Base-by-base conservation (phyloP, 768 basidiomycete species). In the Lentinula boryana region DNA sequence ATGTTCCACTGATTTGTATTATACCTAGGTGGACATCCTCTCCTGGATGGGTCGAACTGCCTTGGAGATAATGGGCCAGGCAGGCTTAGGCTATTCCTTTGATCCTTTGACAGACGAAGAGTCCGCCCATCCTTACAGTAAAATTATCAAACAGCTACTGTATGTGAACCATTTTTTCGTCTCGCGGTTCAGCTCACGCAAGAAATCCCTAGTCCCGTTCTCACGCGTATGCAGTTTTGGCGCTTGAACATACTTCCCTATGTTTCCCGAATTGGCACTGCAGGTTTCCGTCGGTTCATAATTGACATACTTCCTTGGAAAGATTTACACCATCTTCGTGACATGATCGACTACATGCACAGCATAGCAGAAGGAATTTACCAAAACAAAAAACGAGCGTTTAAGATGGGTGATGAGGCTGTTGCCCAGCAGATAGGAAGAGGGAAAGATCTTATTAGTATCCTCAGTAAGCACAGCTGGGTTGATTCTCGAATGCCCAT, bases 391-490 rank as follows among this genome's bases (percentile, higher is more conserved):
- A 69, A 68, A 52, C 51, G 33, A 31, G 70, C 72, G 2, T 53
- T 73, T 12, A 52, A 41, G 5, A 38, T 58, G 51, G 71, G 72
- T 3, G 69, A 72, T 10, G 65, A 70, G n/a, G 64, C 66, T 2
- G 66, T 67, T 18, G 13, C 62, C 32, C 63, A 66, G 16, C 71
- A 71, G 40, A 57, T 73, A 31, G 71, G 69, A 1, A 68, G 69
- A 51, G 72, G 75, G 18, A 75, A 70, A 32, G 74, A 76, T 60
- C 71, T 76, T 44, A 69, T 75, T 63, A 74, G 74, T 60, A 69
- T 73, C 21, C 65, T 76, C 18, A 65, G 75, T 76, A 32, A 61
- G 52, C 12, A 27, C 4, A 27, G 4, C n/a, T 13, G 16, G 5
- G 1, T 38, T 23, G 15, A 3, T 40, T 18, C 4, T 33, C 4